A percentile compares a stretch with the other conserved stretches of the same genome.
phyloP scores from a whole-genome alignment of 2,329 filamentous ascomycete species.

The Elsinoe arachidis region DNA sequence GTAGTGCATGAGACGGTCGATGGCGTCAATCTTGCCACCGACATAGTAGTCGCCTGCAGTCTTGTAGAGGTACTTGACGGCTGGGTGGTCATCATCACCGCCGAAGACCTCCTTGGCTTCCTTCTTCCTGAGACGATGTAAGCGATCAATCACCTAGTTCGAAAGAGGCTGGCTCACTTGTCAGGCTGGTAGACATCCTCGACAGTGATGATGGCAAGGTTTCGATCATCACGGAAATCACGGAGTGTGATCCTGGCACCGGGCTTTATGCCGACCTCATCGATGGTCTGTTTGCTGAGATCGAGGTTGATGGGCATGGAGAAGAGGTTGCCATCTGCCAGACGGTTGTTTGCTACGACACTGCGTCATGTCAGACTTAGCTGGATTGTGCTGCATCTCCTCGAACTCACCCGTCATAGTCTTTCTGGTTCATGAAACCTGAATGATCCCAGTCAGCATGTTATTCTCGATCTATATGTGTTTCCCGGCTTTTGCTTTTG shows the following conservation, averaged over 20 bases:
- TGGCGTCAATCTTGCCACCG: conserved; percentile 89
- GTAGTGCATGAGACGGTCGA: conserved; percentile 95
- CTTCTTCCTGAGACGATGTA: conserved; percentile 51
- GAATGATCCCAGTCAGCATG: conserved; percentile 8
- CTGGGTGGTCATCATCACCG: conserved; percentile 82
- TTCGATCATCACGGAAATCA: conserved; percentile 92
- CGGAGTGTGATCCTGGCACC: conserved; percentile 79
- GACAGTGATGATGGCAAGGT: conserved; percentile 89
- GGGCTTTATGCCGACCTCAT: conserved; percentile 65
- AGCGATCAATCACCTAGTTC: not conserved
- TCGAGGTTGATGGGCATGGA: conserved; percentile 96
- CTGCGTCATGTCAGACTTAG: conserved; percentile 37
- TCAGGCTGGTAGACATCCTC: conserved; percentile 93
- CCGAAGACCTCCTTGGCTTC: conserved; percentile 95
- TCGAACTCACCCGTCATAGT: conserved; percentile 73
- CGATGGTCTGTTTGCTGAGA: conserved; percentile 64
- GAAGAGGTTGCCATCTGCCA: conserved; percentile 83
- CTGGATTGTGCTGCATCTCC: not conserved
- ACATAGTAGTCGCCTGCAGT: conserved; percentile 82
- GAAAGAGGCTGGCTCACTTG: conserved; percentile 55
- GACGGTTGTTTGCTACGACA: conserved; percentile 80
- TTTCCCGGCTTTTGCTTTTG: conserved; percentile 13
- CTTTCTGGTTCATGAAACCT: conserved; percentile 96
- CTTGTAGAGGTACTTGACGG: conserved; percentile 79
- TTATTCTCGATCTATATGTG: conserved; percentile 15